Percentiles rank a stretch among this genome's conserved stretches.
These are phyloP conservation scores for Oxyria digyna DNA, from an alignment of 148 eudicot genomes.

Conservation along the genomic window DNA sequence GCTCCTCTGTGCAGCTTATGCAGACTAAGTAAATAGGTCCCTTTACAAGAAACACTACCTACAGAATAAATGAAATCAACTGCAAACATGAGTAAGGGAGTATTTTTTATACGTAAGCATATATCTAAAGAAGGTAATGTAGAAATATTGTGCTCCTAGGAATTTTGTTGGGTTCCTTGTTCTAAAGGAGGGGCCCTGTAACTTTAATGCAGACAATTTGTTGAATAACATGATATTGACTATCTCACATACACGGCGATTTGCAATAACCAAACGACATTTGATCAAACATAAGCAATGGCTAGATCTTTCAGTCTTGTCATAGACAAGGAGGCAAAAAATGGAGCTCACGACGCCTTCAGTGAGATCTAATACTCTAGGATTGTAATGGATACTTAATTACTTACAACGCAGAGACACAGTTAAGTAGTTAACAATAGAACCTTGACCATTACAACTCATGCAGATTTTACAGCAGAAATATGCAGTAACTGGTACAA, in stretches of 20 bases:
- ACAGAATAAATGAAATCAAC: slow-evolving; percentile 10
- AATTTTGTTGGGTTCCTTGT: not conserved
- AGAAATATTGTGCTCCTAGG: not conserved
- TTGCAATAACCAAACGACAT: not conserved
- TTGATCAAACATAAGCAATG: not conserved
- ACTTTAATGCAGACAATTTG: not conserved
- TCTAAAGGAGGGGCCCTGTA: not conserved
- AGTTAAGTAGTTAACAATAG: not conserved
- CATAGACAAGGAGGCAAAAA: not conserved
- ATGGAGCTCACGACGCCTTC: not conserved
- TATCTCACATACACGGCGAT: not conserved
- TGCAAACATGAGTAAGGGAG: not conserved
- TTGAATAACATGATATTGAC: not conserved
- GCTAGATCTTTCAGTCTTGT: not conserved
- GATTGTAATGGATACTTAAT: not conserved
- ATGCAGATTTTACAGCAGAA: not conserved
- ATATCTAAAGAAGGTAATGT: not conserved
- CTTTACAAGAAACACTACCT: slow-evolving; percentile 91
- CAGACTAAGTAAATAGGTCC: slow-evolving; percentile 95
- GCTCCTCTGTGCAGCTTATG: slow-evolving; percentile 96
- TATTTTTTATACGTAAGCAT: not conserved
- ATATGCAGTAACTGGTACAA: not conserved
- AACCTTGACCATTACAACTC: not conserved
- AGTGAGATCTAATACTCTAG: not conserved
- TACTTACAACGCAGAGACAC: not conserved